Conservation (phyloP, 441 rosid genomes). For the Jatropha multifida region DNA sequence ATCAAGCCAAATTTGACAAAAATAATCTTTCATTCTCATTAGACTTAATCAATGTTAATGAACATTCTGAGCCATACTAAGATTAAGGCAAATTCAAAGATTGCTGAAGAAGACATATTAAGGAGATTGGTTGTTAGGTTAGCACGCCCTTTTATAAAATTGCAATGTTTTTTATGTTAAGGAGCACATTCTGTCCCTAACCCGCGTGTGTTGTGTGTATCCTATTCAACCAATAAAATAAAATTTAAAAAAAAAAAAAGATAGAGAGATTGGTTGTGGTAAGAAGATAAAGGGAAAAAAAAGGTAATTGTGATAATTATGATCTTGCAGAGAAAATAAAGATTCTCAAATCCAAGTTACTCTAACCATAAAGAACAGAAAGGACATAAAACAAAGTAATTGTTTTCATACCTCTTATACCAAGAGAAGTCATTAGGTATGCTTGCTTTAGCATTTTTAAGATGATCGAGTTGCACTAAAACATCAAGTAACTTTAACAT, state of each 20-base stretch:
- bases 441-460: slow-evolving; percentile 98
- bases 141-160: too few species aligned
- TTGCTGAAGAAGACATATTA: background rate
- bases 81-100: slow-evolving; percentile 9
- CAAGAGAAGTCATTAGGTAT: slow-evolving; percentile 99
- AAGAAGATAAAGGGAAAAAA: background rate
- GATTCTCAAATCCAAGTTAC: slow-evolving; percentile 16
- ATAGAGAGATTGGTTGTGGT: background rate
- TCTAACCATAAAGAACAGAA: background rate
- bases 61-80: background rate
- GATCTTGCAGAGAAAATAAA: background rate
- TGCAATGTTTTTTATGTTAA: too few species aligned
- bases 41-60: background rate
- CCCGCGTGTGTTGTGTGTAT: too few species aligned
- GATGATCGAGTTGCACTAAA: slow-evolving; percentile 98
- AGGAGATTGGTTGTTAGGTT: background rate
- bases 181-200: too few species aligned
- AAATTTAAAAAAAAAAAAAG: background rate
- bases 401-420: slow-evolving; percentile 80
- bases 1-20: background rate
- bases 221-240: too few species aligned
- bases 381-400: slow-evolving; percentile 3
- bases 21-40: background rate
- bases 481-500: slow-evolving; percentile 97
- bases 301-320: background rate